phyloP scores from a whole-genome alignment of 75 land plant genomes.

The Pinus albicaulis region DNA sequence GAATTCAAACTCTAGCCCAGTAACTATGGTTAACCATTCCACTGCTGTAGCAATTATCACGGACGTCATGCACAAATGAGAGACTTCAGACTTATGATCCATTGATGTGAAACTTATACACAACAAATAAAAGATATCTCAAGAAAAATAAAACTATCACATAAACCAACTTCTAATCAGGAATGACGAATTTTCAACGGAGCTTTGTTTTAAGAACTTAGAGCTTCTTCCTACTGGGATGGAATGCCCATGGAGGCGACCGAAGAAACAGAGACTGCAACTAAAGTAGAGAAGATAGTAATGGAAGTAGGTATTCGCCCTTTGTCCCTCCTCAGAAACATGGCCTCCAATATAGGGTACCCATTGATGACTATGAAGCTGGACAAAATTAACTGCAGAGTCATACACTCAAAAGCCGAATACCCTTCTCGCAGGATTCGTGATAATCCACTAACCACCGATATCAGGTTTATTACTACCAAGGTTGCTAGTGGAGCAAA shows the following conservation, averaged over 20 bases:
- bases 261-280: not conserved
- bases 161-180: too few relatives aligned
- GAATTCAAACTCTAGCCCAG: too few relatives aligned
- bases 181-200: too few relatives aligned
- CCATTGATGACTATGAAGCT: constrained; percentile 2
- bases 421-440: not conserved
- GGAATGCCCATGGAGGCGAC: not conserved
- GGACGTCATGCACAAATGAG: too few relatives aligned
- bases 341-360: constrained; percentile 25
- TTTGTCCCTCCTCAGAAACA: constrained; percentile 28
- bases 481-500: not conserved
- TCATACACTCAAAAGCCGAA: constrained; percentile 10
- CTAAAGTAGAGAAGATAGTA: not conserved
- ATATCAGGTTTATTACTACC: constrained; percentile 1
- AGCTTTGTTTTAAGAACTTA: too few relatives aligned
- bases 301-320: constrained; percentile 15
- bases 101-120: too few relatives aligned
- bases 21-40: too few relatives aligned
- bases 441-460: constrained; percentile 5
- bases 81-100: too few relatives aligned
- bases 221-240: too few relatives aligned
- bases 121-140: too few relatives aligned
- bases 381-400: constrained; percentile 13
- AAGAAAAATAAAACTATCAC: too few relatives aligned
- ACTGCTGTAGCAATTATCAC: too few relatives aligned